Base-by-base conservation (phyloP, 768 basidiomycete genomes). In the Multifurca ochricompacta region DNA sequence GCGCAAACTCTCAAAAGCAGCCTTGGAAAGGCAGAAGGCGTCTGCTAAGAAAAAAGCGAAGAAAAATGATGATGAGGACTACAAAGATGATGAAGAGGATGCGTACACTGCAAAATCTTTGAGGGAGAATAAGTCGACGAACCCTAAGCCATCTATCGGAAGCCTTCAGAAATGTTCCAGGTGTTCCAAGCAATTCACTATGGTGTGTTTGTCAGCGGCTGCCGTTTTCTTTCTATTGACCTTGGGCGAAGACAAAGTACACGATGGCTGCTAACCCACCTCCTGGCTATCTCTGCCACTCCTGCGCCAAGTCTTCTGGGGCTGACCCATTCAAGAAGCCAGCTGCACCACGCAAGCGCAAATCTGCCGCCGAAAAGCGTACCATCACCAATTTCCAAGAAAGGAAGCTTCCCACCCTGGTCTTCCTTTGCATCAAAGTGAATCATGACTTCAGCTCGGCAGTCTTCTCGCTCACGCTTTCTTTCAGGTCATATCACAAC, bases 241-340 rank as follows among this genome's bases (percentile, higher is more conserved):
- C 28, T 47, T 51, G n/a, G 13, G 47, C 16, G 19, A 39, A 94
- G 92, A 93, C 89, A 1, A 85, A 81, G 63, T 97, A 95, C 64
- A 96, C 94, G 0, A 71, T 88, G 59, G 79, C 89, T 6, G 81
- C 82, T 6, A 77, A 77, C 40, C 76, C 81, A 0, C 80, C 81
- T 1, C 79, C 81, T 0, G 91, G 91, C 1, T 91, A 77, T 60
- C 77, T 98, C 19, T 99, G 95, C 65, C 84, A 91, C 62, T 69
- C 73, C 8, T 99, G 95, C 67, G 82, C 85, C 1, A 90, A 89
- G 63, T 76, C 80, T 0, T 77, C 81, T 3, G 91, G 89, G 6
- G 71, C 73, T 1, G 88, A 93, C 62, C 91, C 91, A 0, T 94
- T 94, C 72, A 95, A 93, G 67, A 91, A 90, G 60, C 74, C 83